A percentile compares a stretch with the other conserved stretches of the same genome.
Evolutionary conservation across 192 early-diverging fungal species (phyloP).

Genomic region (Gaertneriomyces semiglobifer): DNA sequence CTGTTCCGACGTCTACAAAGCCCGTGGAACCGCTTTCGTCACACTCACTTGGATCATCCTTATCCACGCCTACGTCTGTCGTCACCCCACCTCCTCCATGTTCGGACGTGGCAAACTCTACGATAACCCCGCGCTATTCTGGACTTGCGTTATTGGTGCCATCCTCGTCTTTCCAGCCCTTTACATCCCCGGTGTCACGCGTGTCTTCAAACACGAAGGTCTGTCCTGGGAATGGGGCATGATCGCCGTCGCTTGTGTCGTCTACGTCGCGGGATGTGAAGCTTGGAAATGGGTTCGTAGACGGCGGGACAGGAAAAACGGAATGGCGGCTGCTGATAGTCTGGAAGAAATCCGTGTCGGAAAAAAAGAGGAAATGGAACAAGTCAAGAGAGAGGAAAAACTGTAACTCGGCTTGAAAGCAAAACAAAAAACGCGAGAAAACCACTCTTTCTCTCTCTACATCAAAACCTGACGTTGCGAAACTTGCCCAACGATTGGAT

Average conservation of each 20-base stretch:
- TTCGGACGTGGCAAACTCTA: slow-evolving; percentile 41
- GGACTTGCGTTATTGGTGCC: slow-evolving; percentile 44
- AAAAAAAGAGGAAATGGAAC: too few species aligned
- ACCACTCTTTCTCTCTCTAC: too few species aligned
- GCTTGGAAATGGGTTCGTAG: slow-evolving; percentile 50
- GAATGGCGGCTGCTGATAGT: too few species aligned
- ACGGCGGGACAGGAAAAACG: too few species aligned
- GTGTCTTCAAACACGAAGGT: slow-evolving; percentile 24
- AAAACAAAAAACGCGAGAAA: too few species aligned
- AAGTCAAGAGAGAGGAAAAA: too few species aligned
- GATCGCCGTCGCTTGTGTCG: slow-evolving; percentile 50
- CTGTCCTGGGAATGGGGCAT: slow-evolving; percentile 65
- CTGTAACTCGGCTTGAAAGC: too few species aligned
- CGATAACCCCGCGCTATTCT: slow-evolving; percentile 48
- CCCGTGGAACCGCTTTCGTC: slow-evolving; percentile 68
- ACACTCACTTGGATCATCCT: slow-evolving; percentile 69
- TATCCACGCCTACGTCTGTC: slow-evolving; percentile 74
- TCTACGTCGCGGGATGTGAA: slow-evolving; percentile 64
- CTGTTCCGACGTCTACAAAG: slow-evolving; percentile 24
- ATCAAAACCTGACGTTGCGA: too few species aligned
- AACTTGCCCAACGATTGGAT: too few species aligned
- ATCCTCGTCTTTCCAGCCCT: slow-evolving; percentile 53
- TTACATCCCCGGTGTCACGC: slow-evolving; percentile 68
- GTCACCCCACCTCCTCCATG: slow-evolving; percentile 58
- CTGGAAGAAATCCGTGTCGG: too few species aligned